Evolutionary conservation across 208 protist genomes (phyloP).

Genomic region (Trypanosoma scelopori): DNA sequence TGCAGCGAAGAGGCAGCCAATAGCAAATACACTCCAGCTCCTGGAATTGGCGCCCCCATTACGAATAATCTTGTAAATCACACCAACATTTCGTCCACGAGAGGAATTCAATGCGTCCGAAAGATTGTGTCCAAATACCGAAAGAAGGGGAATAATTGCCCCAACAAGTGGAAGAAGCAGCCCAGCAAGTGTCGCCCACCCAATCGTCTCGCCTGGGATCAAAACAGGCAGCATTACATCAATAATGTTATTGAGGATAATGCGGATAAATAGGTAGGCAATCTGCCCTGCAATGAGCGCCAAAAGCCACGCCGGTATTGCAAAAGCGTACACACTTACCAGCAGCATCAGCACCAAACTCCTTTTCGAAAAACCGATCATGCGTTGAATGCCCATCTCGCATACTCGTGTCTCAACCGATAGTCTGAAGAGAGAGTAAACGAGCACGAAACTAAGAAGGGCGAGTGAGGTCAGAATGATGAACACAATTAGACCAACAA

Average conservation of each 20-base stretch:
- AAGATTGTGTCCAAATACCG: constrained; percentile 64
- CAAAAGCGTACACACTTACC: constrained; percentile 63
- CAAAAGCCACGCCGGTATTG: constrained; percentile 75
- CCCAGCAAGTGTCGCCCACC: constrained; percentile 68
- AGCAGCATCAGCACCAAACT: constrained; percentile 59
- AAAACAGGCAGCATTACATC: constrained; percentile 33
- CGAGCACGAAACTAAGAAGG: constrained; percentile 86
- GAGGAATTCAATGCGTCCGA: constrained; percentile 84
- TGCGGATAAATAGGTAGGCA: constrained; percentile 40
- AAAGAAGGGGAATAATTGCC: constrained; percentile 84
- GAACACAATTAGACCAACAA: constrained; percentile 89
- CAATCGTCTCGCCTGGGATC: constrained; percentile 42
- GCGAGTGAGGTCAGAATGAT: constrained; percentile 83
- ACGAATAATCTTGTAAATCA: constrained; percentile 76
- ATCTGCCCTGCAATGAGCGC: constrained; percentile 76
- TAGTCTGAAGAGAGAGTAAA: constrained; percentile 94
- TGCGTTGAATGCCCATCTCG: constrained; percentile 93
- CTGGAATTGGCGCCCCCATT: constrained; percentile 28
- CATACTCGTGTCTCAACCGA: constrained; percentile 91
- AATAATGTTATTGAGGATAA: constrained; percentile 33
- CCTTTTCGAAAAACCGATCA: constrained; percentile 77
- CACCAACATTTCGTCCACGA: constrained; percentile 54
- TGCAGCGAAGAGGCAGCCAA: constrained; percentile 57
- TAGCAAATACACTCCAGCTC: constrained; percentile 37
- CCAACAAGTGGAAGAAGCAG: constrained; percentile 82